Conservation (phyloP, 2,329 filamentous ascomycete genomes). For the Bipolaris oryzae region DNA sequence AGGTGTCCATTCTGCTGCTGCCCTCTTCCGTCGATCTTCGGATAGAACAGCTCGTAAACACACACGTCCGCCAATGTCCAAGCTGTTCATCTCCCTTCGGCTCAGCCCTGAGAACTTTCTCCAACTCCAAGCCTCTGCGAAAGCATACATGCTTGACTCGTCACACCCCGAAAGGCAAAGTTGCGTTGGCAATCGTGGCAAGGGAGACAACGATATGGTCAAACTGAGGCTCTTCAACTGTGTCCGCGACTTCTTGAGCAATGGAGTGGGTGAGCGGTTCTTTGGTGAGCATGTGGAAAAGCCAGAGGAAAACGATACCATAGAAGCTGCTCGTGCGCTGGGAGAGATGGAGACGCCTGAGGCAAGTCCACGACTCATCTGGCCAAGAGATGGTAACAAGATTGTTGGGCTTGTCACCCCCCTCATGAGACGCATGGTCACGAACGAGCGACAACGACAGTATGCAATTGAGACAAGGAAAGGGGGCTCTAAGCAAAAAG, state of each 20-base stretch:
- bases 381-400: slow-evolving; percentile 61
- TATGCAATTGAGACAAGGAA: slow-evolving; percentile 64
- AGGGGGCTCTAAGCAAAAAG: slow-evolving; percentile 49
- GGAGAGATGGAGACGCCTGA: slow-evolving; percentile 49
- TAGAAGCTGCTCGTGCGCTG: slow-evolving; percentile 42
- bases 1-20: slow-evolving; percentile 59
- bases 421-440: slow-evolving; percentile 63
- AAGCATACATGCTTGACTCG: slow-evolving; percentile 63
- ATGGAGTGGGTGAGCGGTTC: slow-evolving; percentile 58
- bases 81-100: slow-evolving; percentile 62
- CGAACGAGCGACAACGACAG: slow-evolving; percentile 63
- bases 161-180: slow-evolving; percentile 60
- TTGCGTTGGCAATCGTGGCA: slow-evolving; percentile 63
- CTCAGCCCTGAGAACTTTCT: slow-evolving; percentile 63
- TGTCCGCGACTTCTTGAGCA: slow-evolving; percentile 60
- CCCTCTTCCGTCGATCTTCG: slow-evolving; percentile 56
- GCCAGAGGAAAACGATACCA: slow-evolving; percentile 40
- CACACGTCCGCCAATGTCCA: slow-evolving; percentile 64
- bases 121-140: slow-evolving; percentile 61
- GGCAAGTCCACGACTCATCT: slow-evolving; percentile 51
- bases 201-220: slow-evolving; percentile 62
- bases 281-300: slow-evolving; percentile 51
- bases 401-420: slow-evolving; percentile 65
- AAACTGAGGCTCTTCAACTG: slow-evolving; percentile 63
- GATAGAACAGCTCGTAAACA: slow-evolving; percentile 59